These are phyloP conservation scores for Brettanomyces bruxellensis DNA, from an alignment of 805 yeast genomes.

Conservation along the genomic window DNA sequence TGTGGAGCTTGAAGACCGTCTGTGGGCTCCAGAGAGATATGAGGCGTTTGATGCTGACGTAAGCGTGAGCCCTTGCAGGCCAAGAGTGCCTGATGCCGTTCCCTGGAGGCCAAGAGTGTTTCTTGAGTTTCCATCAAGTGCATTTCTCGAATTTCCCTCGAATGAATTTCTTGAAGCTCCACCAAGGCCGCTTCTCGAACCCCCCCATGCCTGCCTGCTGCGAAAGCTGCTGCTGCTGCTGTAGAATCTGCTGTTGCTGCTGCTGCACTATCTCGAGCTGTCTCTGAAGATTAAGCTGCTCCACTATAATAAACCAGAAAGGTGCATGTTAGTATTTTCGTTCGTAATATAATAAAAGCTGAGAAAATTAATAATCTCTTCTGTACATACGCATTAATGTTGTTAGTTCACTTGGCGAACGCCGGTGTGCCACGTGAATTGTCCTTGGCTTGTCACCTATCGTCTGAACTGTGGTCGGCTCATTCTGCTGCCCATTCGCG, in stretches of 20 bases:
- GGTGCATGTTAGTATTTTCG: no score
- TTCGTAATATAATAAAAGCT: no score
- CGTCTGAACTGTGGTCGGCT: constrained; percentile 18
- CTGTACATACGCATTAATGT: constrained; percentile 67
- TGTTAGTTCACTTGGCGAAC: constrained; percentile 93
- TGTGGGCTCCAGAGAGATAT: background rate
- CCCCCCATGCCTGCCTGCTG: constrained; percentile 15
- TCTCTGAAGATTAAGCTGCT: constrained; percentile 81
- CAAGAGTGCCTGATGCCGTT: background rate
- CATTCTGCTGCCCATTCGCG: no score
- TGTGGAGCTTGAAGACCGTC: background rate
- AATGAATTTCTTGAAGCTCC: no score
- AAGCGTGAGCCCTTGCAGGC: constrained; percentile 1
- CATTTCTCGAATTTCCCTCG: no score
- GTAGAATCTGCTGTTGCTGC: constrained; percentile 82
- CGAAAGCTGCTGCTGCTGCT: constrained; percentile 47
- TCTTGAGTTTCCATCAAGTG: no score
- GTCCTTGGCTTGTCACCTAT: constrained; percentile 38
- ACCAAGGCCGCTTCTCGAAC: background rate
- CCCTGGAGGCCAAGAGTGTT: no score
- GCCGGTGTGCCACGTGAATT: constrained; percentile 91
- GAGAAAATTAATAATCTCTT: no score
- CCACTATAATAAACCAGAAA: constrained; percentile 35
- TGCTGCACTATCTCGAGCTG: constrained; percentile 88
- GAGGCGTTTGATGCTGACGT: constrained; percentile 3